Percentiles rank a stretch among this genome's conserved stretches.
These are phyloP conservation scores for Vaccinium myrtillus DNA, from an alignment of 148 eudicot genomes.

Conservation along the genomic window DNA sequence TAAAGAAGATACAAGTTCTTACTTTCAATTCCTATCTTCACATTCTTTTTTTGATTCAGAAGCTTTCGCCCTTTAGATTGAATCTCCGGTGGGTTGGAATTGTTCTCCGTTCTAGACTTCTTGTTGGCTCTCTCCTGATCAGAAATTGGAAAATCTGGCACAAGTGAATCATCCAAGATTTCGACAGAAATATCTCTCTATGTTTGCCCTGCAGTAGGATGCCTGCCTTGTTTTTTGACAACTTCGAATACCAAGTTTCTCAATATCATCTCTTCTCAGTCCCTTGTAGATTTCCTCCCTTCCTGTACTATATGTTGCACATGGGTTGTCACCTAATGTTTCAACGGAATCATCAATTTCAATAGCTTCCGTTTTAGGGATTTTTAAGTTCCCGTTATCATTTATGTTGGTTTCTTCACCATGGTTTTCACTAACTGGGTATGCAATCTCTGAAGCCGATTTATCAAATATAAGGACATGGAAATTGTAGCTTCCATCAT, in stretches of 20 bases:
- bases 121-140: neutral
- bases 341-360: neutral
- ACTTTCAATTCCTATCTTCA: neutral
- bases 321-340: neutral
- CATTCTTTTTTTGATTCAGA: neutral
- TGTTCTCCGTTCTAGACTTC: neutral
- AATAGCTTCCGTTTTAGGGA: neutral
- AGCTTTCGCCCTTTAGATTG: neutral
- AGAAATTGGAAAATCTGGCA: neutral
- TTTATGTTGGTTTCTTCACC: neutral
- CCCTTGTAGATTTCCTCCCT: neutral
- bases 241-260: neutral
- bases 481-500: constrained; percentile 26
- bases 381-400: neutral
- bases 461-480: constrained; percentile 32
- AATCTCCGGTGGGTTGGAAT: neutral
- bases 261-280: neutral
- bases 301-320: neutral
- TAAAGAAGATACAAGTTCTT: neutral
- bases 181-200: neutral
- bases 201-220: neutral
- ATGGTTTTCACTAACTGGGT: constrained; percentile 18
- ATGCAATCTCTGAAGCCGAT: constrained; percentile 43
- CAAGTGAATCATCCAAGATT: neutral
- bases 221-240: neutral